Evolutionary conservation across 192 early-diverging fungal genomes (phyloP).

Genomic region (Backusella tuberculispora): DNA sequence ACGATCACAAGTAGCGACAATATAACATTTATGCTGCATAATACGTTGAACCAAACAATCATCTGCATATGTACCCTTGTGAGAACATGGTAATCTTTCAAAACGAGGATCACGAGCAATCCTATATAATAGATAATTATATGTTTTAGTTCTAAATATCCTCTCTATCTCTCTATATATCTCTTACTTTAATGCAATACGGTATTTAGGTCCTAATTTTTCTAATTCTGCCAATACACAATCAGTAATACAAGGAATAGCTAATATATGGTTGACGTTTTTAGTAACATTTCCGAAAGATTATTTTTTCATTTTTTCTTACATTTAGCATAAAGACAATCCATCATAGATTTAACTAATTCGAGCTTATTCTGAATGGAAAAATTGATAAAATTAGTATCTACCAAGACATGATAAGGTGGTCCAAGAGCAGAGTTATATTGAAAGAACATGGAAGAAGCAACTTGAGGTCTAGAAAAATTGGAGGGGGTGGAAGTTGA

Average conservation of each 20-base stretch:
- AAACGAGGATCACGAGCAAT: constrained; percentile 98
- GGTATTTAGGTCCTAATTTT: constrained; percentile 94
- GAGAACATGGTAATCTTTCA: constrained; percentile 92
- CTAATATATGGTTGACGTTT: constrained; percentile 27
- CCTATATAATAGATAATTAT: constrained; percentile 37
- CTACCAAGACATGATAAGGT: constrained; percentile 94
- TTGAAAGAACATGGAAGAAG: constrained; percentile 95
- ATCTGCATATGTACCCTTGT: constrained; percentile 99
- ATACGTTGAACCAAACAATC: constrained; percentile 96
- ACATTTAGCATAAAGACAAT: constrained; percentile 98
- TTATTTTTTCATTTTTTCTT: constrained; percentile 13
- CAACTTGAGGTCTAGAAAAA: constrained; percentile 74
- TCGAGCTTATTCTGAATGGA: constrained; percentile 99
- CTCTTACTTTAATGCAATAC: constrained; percentile 83
- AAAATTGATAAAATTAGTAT: constrained; percentile 99
- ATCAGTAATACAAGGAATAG: constrained; percentile 95
- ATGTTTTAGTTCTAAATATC: neutral
- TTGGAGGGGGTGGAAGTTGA: neutral
- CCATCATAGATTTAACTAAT: constrained; percentile 96
- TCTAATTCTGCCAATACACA: constrained; percentile 99
- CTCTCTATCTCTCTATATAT: neutral
- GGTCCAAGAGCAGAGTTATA: constrained; percentile 95
- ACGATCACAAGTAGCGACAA: constrained; percentile 97
- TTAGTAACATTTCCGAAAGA: neutral
- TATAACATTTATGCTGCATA: constrained; percentile 94